phyloP scores from a whole-genome alignment of 2,329 filamentous ascomycete species.

The Sclerotiophoma versabilis region DNA sequence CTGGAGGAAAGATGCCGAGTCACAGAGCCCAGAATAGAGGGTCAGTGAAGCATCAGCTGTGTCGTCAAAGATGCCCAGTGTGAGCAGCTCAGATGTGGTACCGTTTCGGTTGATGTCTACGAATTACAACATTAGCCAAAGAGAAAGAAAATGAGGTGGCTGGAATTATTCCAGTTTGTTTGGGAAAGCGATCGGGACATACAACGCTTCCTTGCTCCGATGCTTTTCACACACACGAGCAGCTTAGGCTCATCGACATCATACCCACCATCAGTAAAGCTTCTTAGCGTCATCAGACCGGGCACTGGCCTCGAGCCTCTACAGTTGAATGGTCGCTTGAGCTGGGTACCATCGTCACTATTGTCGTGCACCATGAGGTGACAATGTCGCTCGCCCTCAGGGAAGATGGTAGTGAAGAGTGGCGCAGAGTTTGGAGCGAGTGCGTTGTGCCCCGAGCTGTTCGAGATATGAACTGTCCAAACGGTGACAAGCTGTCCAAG shows the following conservation, averaged over 20 bases:
- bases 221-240: slow-evolving; percentile 65
- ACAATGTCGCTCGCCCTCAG: slow-evolving; percentile 61
- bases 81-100: slow-evolving; percentile 55
- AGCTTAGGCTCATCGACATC: slow-evolving; percentile 61
- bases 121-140: not conserved
- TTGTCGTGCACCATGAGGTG: slow-evolving; percentile 63
- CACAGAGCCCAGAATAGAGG: slow-evolving; percentile 61
- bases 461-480: slow-evolving; percentile 65
- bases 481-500: slow-evolving; percentile 64
- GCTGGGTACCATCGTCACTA: slow-evolving; percentile 52
- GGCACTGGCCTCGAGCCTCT: slow-evolving; percentile 47
- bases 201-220: slow-evolving; percentile 61
- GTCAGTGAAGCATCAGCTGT: slow-evolving; percentile 62
- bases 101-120: slow-evolving; percentile 58
- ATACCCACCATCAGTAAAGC: slow-evolving; percentile 62
- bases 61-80: slow-evolving; percentile 65
- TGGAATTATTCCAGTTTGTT: not conserved
- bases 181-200: not conserved
- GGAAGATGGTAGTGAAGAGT: slow-evolving; percentile 64
- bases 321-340: slow-evolving; percentile 57
- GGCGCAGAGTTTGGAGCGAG: slow-evolving; percentile 55
- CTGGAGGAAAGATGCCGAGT: slow-evolving; percentile 54
- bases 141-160: not conserved
- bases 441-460: slow-evolving; percentile 50
- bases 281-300: slow-evolving; percentile 64